These are phyloP conservation scores for Sequoia sempervirens DNA, from an alignment of 75 land plant genomes.

Conservation along the genomic window DNA sequence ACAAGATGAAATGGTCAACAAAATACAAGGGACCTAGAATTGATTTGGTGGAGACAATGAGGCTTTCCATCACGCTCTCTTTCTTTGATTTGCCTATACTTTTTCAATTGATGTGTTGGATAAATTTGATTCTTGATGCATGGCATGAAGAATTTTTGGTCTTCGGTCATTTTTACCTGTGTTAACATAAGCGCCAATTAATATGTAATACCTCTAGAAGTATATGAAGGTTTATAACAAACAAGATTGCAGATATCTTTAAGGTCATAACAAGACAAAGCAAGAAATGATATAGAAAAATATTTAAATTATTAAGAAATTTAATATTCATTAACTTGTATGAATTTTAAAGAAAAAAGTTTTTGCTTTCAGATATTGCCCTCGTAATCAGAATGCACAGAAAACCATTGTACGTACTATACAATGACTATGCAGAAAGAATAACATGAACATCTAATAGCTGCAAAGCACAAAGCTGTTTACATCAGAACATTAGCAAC, in stretches of 20 bases:
- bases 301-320: not conserved
- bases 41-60: too few relatives aligned
- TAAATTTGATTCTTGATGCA: not conserved
- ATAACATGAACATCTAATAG: not conserved
- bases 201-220: not conserved
- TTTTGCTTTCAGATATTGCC: not conserved
- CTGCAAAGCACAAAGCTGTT: not conserved
- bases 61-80: not conserved
- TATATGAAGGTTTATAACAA: not conserved
- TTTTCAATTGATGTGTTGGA: not conserved
- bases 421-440: constrained; percentile 2
- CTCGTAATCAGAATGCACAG: not conserved
- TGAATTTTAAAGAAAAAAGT: not conserved
- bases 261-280: not conserved
- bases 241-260: not conserved
- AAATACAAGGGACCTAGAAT: too few relatives aligned
- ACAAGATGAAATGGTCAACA: too few relatives aligned
- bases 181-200: not conserved
- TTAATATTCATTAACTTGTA: not conserved
- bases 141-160: not conserved
- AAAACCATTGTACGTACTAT: not conserved
- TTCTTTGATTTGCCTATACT: too few relatives aligned
- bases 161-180: not conserved
- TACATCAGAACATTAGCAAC: not conserved
- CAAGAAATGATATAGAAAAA: not conserved